phyloP scores from a whole-genome alignment of 108 stramenopile species.

The Parmales sp. region DNA sequence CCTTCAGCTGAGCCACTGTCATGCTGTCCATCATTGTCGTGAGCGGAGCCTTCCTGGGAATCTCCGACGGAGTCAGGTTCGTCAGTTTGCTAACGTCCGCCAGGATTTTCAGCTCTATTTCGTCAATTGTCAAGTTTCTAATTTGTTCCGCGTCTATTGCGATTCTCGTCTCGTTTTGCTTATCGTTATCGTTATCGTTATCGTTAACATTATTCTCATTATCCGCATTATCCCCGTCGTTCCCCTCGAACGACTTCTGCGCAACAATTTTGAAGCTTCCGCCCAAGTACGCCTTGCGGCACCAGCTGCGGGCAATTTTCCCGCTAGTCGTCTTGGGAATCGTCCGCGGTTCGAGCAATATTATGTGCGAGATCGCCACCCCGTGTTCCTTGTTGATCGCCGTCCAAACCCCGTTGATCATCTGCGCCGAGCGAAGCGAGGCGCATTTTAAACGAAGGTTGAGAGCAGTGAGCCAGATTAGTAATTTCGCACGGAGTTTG shows the following conservation, averaged over 20 bases:
- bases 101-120: slow-evolving; percentile 44
- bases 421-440: too few species aligned
- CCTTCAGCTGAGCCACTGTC: slow-evolving; percentile 69
- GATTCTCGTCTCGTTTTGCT: background rate
- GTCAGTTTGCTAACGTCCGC: slow-evolving; percentile 46
- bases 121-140: slow-evolving; percentile 40
- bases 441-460: too few species aligned
- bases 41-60: slow-evolving; percentile 46
- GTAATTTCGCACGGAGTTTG: too few species aligned
- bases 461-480: too few species aligned
- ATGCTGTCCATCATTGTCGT: slow-evolving; percentile 69
- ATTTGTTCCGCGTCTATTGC: slow-evolving; percentile 5
- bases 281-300: slow-evolving; percentile 56
- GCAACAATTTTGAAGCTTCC: slow-evolving; percentile 45
- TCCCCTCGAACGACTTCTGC: slow-evolving; percentile 15
- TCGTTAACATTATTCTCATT: background rate
- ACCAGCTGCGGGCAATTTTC: slow-evolving; percentile 92
- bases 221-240: slow-evolving; percentile 14
- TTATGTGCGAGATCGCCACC: slow-evolving; percentile 51
- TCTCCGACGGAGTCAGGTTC: slow-evolving; percentile 35
- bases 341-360: slow-evolving; percentile 68
- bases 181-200: background rate
- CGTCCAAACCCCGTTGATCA: slow-evolving; percentile 43
- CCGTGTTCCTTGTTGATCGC: slow-evolving; percentile 68
- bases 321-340: slow-evolving; percentile 97